These are phyloP conservation scores for Geotrichum fermentans DNA, from an alignment of 1,139 yeast genomes.

Conservation along the genomic window DNA sequence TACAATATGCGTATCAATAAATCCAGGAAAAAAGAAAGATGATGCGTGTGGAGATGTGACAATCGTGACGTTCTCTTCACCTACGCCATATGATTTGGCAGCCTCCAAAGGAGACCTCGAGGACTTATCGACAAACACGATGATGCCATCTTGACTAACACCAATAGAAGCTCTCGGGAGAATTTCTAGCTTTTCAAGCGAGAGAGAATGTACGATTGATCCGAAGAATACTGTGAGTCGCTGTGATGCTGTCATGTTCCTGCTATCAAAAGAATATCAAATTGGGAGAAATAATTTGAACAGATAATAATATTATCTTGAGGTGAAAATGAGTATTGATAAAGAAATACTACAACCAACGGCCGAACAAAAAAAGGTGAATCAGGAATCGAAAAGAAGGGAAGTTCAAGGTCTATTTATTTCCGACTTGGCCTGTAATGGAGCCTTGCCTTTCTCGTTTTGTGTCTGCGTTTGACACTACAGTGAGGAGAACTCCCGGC, in stretches of 20 bases:
- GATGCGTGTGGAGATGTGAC: constrained; percentile 24
- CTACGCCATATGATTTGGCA: constrained; percentile 24
- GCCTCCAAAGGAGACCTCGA: constrained; percentile 23
- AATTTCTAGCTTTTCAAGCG: constrained; percentile 46
- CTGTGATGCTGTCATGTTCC: constrained; percentile 8
- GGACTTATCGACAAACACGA: constrained; percentile 40
- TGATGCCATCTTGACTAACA: constrained; percentile 46
- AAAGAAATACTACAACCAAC: background rate
- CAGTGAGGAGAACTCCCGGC: no score
- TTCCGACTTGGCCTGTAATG: no score
- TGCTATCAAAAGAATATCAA: background rate
- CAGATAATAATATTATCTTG: constrained; percentile 1
- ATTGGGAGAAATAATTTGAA: constrained; percentile 5
- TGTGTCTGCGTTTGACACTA: no score
- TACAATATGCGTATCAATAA: constrained; percentile 80
- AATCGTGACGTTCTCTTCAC: constrained; percentile 19
- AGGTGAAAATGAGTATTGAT: background rate
- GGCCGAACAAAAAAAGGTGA: background rate
- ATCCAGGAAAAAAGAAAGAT: constrained; percentile 80
- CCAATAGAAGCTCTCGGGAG: constrained; percentile 50
- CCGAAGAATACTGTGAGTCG: constrained; percentile 44
- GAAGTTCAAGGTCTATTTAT: no score
- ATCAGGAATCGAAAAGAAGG: background rate
- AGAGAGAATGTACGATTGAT: constrained; percentile 54
- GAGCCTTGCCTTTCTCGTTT: no score